These are phyloP conservation scores for Pogostemon cablin DNA, from an alignment of 257 asterid genomes.

Conservation along the genomic window DNA sequence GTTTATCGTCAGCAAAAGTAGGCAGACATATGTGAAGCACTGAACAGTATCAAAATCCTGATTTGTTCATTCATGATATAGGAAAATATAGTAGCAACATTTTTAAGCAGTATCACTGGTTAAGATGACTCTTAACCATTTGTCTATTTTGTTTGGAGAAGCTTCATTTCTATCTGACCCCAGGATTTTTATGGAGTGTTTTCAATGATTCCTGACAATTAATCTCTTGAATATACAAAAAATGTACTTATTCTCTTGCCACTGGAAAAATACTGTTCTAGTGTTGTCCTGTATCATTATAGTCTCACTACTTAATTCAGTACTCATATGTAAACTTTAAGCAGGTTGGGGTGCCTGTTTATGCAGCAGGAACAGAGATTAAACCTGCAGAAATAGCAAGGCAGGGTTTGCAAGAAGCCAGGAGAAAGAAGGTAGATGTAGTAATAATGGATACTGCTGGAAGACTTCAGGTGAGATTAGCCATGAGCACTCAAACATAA, in stretches of 20 bases:
- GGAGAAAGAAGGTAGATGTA: conserved; percentile 75
- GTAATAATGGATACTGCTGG: conserved; percentile 99
- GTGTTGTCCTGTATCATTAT: neutral
- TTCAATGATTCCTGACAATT: conserved; percentile 19
- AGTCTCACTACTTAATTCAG: conserved; percentile 31
- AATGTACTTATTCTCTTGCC: neutral
- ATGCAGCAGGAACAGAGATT: conserved; percentile 80
- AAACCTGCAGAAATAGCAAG: conserved; percentile 95
- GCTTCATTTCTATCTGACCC: neutral
- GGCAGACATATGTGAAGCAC: neutral
- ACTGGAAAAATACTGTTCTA: neutral
- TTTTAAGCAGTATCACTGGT: neutral
- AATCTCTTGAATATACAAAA: conserved; percentile 21
- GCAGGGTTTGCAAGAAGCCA: conserved; percentile 88
- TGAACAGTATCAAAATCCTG: neutral
- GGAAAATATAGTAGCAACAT: conserved; percentile 14
- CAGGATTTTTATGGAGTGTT: conserved; percentile 9
- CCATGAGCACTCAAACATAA: conserved; percentile 27
- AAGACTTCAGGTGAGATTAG: conserved; percentile 81
- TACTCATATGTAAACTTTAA: conserved; percentile 40
- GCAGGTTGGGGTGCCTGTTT: conserved; percentile 97
- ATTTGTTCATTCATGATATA: conserved; percentile 13
- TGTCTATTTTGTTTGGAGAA: conserved; percentile 7
- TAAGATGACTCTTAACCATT: conserved; percentile 7
- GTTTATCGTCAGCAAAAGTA: conserved; percentile 1